Base-by-base conservation (phyloP, 2,329 filamentous ascomycete genomes). In the Huntiella moniliformis region DNA sequence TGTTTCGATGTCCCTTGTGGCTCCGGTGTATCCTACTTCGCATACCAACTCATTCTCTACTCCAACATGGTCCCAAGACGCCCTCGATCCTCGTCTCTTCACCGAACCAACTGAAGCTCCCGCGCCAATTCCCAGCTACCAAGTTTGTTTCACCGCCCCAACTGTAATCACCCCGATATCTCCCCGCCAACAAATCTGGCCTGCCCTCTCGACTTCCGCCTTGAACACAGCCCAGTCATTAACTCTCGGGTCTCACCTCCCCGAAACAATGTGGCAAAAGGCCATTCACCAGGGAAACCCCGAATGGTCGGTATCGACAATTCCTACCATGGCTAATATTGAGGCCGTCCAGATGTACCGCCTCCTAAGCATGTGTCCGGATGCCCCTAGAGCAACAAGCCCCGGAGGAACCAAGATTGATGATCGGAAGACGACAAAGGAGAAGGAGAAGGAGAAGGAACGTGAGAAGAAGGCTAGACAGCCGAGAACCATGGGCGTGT, bases 311-410 rank as follows among this genome's bases (percentile, higher is more conserved):
- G 15, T 12, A 28, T 8, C 18, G 3, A 12, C 13, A 12, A 16
- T 11, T 34, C 48, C 48, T 13, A 37, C 44, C 6, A 46, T 50
- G 32, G 40, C 43, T 4, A 46, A 50, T 12, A 39, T 50, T 11
- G 48, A 50, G 38, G 48, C 48, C 3, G 44, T 50, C 6, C 48
- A 50, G 32, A 46, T 42, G 28, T 50, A 50, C 32, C 48, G 48
- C 10, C 17, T 50, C 1, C 32, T 50, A 11, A 46, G 44, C 1
- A 15, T 41, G 7, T 50, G 44, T 13, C 48, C 48, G 8, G 37
- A 50, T 6, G 41, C 36, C 2, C 32, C 38, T 8, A 18, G 41
- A 6, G 44, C 43, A 5, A 46, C 40, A 28, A 8, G n/a, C 33
- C 34, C 28, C 17, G 39, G 6, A 42, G 32, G 40, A 31, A 37